Evolutionary conservation across 495 filamentous ascomycete species (phyloP).

Genomic region (Trichoderma asperelloides): DNA sequence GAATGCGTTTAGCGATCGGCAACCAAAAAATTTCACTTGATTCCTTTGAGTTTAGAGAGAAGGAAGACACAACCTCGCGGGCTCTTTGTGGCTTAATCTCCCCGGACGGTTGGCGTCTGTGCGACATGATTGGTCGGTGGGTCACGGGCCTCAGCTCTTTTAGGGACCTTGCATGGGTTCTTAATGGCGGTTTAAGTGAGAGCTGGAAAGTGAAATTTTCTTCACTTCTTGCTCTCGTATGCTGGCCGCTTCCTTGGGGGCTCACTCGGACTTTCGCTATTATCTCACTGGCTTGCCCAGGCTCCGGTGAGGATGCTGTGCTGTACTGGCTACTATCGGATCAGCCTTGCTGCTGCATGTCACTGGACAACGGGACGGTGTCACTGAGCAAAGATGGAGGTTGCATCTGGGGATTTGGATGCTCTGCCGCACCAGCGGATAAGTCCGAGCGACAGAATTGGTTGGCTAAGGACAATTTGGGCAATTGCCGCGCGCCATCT

Average conservation of each 20-base stretch:
- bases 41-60: not conserved
- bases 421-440: not conserved
- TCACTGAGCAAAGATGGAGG: too few relatives aligned
- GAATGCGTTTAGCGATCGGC: not conserved
- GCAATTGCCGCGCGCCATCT: constrained; percentile 1
- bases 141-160: not conserved
- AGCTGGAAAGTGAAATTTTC: not conserved
- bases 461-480: not conserved
- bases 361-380: too few relatives aligned
- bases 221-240: not conserved
- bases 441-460: not conserved
- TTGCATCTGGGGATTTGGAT: too few relatives aligned
- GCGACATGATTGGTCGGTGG: not conserved
- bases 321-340: not conserved
- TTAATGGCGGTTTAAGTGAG: not conserved
- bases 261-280: not conserved
- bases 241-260: too few relatives aligned
- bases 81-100: not conserved
- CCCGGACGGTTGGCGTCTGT: not conserved
- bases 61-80: not conserved
- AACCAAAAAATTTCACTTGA: not conserved
- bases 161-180: not conserved
- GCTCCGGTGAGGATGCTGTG: not conserved
- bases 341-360: not conserved
- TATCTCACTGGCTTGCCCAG: too few relatives aligned